Evolutionary conservation across 2,329 filamentous ascomycete species (phyloP), one percentile per base, ranked within the genome.

Genomic region (Aureobasidium melanogenum): DNA sequence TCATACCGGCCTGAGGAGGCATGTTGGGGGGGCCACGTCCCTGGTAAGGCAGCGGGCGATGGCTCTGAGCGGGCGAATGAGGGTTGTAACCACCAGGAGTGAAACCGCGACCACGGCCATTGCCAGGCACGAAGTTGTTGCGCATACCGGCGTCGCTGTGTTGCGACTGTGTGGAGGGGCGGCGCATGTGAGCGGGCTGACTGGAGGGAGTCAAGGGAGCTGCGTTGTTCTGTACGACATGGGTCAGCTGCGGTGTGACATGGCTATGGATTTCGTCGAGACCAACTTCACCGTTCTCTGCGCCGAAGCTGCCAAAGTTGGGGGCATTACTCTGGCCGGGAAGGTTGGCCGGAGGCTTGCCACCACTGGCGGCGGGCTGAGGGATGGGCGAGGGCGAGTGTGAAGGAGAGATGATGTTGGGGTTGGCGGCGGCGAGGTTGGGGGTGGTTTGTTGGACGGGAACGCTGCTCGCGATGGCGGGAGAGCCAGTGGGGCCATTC

Each of bases 321-420:
- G 89, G 84, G 74, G 87, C 86, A 70, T 85, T 87, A 60, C 83
- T 83, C 67, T 88, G 85, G 66, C 86, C 86, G 67, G 87, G 82
- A 66, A 91, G 82, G 65, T 83, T 84, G 36, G 90, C 88, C 47
- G 91, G 91, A 67, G 92, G 92, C 69, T 91, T 80, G 60, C 86
- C 90, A 68, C 91, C 91, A 70, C 91, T 94, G 70, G 87, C 89
- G 60, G 88, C 84, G 56, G 91, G 90, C 74, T 93, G 89, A 34
- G 94, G 93, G 68, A 97, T 97, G 5, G 94, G 94, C 44, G 90
- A 93, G 4, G 94, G 94, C 48, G 93, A 97, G 67, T 88, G 87
- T 52, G 89, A 86, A 6, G 94, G 94, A 48, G 92, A 96, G 51
- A 86, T 86, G 56, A 93, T 83, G 68, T 89, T 85, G 64, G 88